Percentiles rank a stretch among this genome's conserved stretches.
These are phyloP conservation scores for Botrytis deweyae DNA, from an alignment of 2,329 filamentous ascomycete genomes.

Conservation along the genomic window DNA sequence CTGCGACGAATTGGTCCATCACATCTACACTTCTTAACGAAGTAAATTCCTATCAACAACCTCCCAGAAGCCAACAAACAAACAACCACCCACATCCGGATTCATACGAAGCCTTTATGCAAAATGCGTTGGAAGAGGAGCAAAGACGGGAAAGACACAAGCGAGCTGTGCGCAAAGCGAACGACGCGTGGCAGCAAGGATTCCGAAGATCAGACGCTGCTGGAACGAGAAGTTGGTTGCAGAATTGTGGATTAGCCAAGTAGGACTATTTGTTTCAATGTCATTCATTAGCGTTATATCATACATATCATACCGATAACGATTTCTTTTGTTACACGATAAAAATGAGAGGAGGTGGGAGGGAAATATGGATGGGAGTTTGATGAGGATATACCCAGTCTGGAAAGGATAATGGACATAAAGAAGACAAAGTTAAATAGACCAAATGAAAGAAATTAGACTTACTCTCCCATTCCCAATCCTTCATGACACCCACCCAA, in stretches of 20 bases:
- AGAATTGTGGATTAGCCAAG: constrained; percentile 16
- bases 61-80: not conserved
- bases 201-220: constrained; percentile 1
- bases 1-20: constrained; percentile 5
- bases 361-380: not conserved
- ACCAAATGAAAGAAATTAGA: constrained; percentile 26
- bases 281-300: not conserved
- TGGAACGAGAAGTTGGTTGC: constrained; percentile 15
- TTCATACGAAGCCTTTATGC: constrained; percentile 19
- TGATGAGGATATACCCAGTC: not conserved
- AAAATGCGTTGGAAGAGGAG: not conserved
- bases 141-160: constrained; percentile 4
- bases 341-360: not conserved
- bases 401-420: not conserved
- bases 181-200: constrained; percentile 13
- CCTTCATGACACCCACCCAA: constrained; percentile 70
- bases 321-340: constrained; percentile 4
- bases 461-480: constrained; percentile 72
- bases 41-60: not conserved
- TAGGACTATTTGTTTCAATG: constrained; percentile 13
- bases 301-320: constrained; percentile 1
- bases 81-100: not conserved
- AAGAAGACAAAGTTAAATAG: not conserved
- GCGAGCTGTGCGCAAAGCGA: constrained; percentile 2
- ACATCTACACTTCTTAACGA: not conserved